phyloP scores from a whole-genome alignment of 371 early-diverging fungal genomes.

The Sporodiniella umbellata region DNA sequence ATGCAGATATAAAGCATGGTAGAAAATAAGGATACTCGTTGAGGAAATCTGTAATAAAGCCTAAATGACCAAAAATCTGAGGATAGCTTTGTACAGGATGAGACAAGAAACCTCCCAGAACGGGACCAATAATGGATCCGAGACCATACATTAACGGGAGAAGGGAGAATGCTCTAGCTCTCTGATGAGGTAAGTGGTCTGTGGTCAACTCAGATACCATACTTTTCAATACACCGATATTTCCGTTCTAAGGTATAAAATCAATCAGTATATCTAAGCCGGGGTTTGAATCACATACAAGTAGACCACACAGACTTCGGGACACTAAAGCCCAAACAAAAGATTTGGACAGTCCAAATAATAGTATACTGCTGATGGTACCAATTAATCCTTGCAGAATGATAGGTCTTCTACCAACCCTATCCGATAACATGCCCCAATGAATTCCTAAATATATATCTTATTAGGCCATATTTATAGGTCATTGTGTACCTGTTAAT shows the following conservation, averaged over 20 bases:
- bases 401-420: constrained; percentile 70
- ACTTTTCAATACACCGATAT: constrained; percentile 84
- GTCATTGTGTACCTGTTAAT: constrained; percentile 36
- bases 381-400: constrained; percentile 77
- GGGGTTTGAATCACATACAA: constrained; percentile 31
- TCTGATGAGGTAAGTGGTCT: constrained; percentile 28
- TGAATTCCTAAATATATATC: constrained; percentile 26
- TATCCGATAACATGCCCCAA: constrained; percentile 70
- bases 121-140: constrained; percentile 66
- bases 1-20: constrained; percentile 74
- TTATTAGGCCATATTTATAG: not conserved
- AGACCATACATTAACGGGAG: constrained; percentile 57
- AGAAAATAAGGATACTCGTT: constrained; percentile 76
- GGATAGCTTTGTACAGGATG: constrained; percentile 74
- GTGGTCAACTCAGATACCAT: constrained; percentile 84
- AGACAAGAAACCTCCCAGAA: constrained; percentile 74
- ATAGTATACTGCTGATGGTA: constrained; percentile 58
- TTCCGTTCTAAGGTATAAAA: constrained; percentile 49
- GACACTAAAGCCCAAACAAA: constrained; percentile 65
- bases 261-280: constrained; percentile 11
- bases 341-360: constrained; percentile 75
- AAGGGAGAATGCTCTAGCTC: constrained; percentile 53
- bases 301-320: constrained; percentile 68
- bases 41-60: constrained; percentile 51
- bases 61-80: constrained; percentile 55